phyloP scores from a whole-genome alignment of 306 rosid species.

The Prunus salicina region DNA sequence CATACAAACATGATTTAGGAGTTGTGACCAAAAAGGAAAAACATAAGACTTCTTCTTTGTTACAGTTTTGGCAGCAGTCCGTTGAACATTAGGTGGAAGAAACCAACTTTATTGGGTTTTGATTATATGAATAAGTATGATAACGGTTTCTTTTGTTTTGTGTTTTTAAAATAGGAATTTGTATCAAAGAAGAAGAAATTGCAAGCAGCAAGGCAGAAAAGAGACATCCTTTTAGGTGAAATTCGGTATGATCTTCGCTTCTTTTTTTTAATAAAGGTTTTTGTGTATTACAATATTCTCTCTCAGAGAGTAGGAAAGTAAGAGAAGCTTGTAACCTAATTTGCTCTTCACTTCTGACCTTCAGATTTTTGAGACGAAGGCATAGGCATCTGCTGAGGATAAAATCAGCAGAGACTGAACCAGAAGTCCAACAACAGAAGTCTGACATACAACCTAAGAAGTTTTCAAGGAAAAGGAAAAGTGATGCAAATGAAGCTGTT shows the following conservation, averaged over 20 bases:
- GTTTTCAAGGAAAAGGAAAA: slow-evolving; percentile 18
- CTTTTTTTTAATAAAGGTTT: background rate
- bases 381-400: slow-evolving; percentile 26
- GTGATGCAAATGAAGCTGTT: slow-evolving; percentile 21
- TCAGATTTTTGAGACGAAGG: slow-evolving; percentile 59
- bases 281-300: background rate
- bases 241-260: slow-evolving; percentile 38
- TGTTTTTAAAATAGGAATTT: slow-evolving; percentile 40
- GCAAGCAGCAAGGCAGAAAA: slow-evolving; percentile 22
- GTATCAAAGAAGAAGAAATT: slow-evolving; percentile 47
- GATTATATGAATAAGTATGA: background rate
- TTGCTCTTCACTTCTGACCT: background rate
- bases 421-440: slow-evolving; percentile 14
- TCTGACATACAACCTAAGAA: slow-evolving; percentile 13
- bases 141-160: background rate
- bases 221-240: slow-evolving; percentile 44
- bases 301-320: background rate
- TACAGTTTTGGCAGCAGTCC: background rate
- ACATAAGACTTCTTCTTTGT: background rate
- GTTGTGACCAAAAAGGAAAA: background rate
- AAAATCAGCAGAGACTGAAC: slow-evolving; percentile 23
- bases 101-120: background rate
- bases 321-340: background rate
- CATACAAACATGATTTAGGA: too few species aligned
- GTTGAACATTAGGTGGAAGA: background rate